Evolutionary conservation across 345 rosid genomes (phyloP).

Genomic region (Aquilaria yunnanensis): DNA sequence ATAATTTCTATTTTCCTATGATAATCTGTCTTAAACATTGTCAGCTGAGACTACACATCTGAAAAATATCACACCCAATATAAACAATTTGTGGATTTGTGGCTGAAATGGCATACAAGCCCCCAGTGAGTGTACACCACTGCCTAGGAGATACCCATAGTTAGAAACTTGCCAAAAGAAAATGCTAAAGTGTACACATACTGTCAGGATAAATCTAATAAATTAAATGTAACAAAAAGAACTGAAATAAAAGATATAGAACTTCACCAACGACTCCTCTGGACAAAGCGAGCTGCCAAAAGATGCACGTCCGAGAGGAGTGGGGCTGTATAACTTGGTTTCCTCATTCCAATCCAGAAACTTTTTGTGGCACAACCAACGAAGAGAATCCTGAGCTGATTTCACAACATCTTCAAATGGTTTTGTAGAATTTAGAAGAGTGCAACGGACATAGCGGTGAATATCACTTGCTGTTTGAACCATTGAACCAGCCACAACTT

Average conservation of each 20-base stretch:
- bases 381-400: slow-evolving; percentile 98
- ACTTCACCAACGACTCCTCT: slow-evolving; percentile 88
- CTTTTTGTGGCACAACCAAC: slow-evolving; percentile 88
- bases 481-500: slow-evolving; percentile 97
- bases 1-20: too few species aligned
- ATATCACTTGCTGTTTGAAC: slow-evolving; percentile 91
- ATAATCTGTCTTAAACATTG: too few species aligned
- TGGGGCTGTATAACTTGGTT: slow-evolving; percentile 71
- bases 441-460: slow-evolving; percentile 92
- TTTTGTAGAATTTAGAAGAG: slow-evolving; percentile 93
- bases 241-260: slow-evolving; percentile 14
- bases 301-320: slow-evolving; percentile 95
- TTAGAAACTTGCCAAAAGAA: not conserved
- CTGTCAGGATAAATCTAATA: not conserved
- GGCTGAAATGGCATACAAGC: too few species aligned
- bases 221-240: slow-evolving; percentile 1
- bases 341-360: slow-evolving; percentile 97
- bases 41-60: too few species aligned
- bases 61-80: too few species aligned
- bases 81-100: too few species aligned
- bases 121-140: too few species aligned
- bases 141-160: too few species aligned
- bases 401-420: slow-evolving; percentile 90
- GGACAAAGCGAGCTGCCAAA: slow-evolving; percentile 99
- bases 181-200: slow-evolving; percentile 3